Evolutionary conservation across 306 rosid species (phyloP), one percentile per base, ranked within the genome.

Genomic region (Acmispon strigosus): DNA sequence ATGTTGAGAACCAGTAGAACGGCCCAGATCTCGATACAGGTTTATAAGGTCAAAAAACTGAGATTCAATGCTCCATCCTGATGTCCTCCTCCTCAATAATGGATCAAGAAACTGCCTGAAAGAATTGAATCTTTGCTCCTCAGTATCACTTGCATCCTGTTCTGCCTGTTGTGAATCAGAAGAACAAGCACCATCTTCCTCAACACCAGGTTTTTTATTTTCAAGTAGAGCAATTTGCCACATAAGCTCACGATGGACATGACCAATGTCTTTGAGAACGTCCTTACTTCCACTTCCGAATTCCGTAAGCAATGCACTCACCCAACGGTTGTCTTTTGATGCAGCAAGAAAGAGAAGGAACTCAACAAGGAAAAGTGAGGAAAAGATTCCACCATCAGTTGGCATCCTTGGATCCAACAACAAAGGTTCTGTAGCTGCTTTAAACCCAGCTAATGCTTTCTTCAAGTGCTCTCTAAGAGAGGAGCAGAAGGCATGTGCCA

Each of bases 71-170:
- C 89, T 85, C 99, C 91, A 89, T 53, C 96, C 97, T 10, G 99
- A 83, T 27, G 95, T 75, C 80, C 99, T 86, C 75, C 99, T 87
- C 42, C 97, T 86, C 66, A 91, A 52, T 62, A 95, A 82, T 7
- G 99, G 97, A 81, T 95, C 97, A 73, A 95, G 90, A 43, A 95
- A 79, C 83, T 95, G 99, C 86, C 99, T 82, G 77, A 95, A 89
- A 78, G 99, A 91, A 82, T 82, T 87, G 66, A 91, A 84, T 71
- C 97, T 87, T 79, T 89, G 97, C 80, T 91, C 97, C 81, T 91
- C 96, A 70, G 84, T 56, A 78, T 89, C 99, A 82, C 64, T 80
- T 69, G 84, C 70, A 79, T 86, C 83, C 18, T 49, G 53, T 51
- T 95, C 97, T 0, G 96, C 80, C 76, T 81, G 89, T 55, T 85